These are phyloP conservation scores for Komagataella phaffii DNA, from an alignment of 805 yeast species.

Conservation along the genomic window DNA sequence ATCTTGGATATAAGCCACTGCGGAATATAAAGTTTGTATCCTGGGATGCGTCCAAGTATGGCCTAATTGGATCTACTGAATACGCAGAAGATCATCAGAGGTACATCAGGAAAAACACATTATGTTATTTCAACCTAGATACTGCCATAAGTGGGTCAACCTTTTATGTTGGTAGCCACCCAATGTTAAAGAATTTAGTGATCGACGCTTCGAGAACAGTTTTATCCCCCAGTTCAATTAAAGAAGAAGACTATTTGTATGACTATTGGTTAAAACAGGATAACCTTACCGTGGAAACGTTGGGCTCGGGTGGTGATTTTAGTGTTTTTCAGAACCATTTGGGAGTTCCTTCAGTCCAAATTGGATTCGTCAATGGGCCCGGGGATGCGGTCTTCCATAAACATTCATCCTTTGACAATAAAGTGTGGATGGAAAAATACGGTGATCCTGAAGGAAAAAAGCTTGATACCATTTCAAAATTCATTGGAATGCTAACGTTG, in stretches of 20 bases:
- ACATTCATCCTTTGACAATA: slow-evolving; percentile 48
- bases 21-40: slow-evolving; percentile 14
- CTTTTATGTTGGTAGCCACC: slow-evolving; percentile 37
- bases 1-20: slow-evolving; percentile 21
- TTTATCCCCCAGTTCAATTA: slow-evolving; percentile 20
- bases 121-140: slow-evolving; percentile 39
- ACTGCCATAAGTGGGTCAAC: slow-evolving; percentile 37
- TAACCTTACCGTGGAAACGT: slow-evolving; percentile 22
- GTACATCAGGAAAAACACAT: slow-evolving; percentile 24
- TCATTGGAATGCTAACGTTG: slow-evolving; percentile 40
- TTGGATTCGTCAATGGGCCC: slow-evolving; percentile 25
- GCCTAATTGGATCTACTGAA: slow-evolving; percentile 34
- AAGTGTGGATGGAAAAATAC: slow-evolving; percentile 36
- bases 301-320: slow-evolving; percentile 41
- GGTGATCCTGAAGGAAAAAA: slow-evolving; percentile 38
- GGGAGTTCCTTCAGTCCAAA: slow-evolving; percentile 50
- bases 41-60: slow-evolving; percentile 23
- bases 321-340: slow-evolving; percentile 50
- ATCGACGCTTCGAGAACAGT: slow-evolving; percentile 30
- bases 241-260: slow-evolving; percentile 23
- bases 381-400: slow-evolving; percentile 40
- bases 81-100: slow-evolving; percentile 34
- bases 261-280: slow-evolving; percentile 31
- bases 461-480: slow-evolving; percentile 47
- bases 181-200: slow-evolving; percentile 36